Evolutionary conservation across 164 flowering plant genomes (phyloP), one percentile per base, ranked within the genome.

Genomic region (Hamamelis virginiana): DNA sequence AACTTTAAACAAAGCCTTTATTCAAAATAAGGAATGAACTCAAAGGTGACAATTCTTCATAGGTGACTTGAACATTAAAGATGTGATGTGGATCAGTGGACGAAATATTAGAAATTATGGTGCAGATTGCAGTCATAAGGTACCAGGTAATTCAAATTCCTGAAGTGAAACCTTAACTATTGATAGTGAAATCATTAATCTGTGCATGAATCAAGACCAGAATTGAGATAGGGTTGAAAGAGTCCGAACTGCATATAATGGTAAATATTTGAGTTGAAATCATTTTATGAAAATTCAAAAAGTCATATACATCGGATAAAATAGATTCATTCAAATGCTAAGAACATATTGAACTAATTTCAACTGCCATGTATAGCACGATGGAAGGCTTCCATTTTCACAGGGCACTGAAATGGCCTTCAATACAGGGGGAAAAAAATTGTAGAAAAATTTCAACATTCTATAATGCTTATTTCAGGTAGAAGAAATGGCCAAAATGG

Each of bases 401-500:
- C 53, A 50, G n/a, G 53, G n/a, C 53, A 50, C 8, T 50, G 53
- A 50, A 50, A 14, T 12, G 5, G 8, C 53, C 53, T 5, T n/a
- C 5, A 12, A 1, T 1, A n/a, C 16, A 15, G 53, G 15, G 53
- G 15, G n/a, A n/a, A 50, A 50, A 16, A n/a, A 50, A 50, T 15
- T 15, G 16, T 50, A 50, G 53, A 50, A 59, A 50, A 50, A 72
- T 77, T 23, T 69, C 72, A 41, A 52, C 57, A 47, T n/a, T n/a
- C n/a, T n/a, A n/a, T 16, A n/a, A 55, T 44, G 53, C 28, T 75
- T 71, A 62, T 64, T 67, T 44, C 15, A 59, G 11, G 25, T 15
- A 28, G 22, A 59, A 59, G 59, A 28, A 48, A 64, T 56, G 62
- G 66, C 64, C 73, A 71, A 79, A 57, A 56, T 11, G 53, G 65